Base-by-base conservation (phyloP, 495 filamentous ascomycete genomes). In the Tuber brumale region DNA sequence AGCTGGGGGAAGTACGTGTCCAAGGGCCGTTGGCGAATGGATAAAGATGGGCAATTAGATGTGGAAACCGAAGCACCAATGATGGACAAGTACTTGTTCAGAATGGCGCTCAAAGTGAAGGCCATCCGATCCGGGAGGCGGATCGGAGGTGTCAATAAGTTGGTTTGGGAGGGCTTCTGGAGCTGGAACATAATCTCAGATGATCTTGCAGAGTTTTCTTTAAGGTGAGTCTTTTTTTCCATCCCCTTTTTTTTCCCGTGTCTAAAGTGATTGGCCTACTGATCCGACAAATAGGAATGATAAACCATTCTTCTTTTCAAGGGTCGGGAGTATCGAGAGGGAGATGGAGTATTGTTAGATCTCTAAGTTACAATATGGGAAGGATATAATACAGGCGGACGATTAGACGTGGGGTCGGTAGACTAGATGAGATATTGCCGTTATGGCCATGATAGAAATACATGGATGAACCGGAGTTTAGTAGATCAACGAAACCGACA, bases 121-220 rank as follows among this genome's bases (percentile, higher is more conserved):
- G 87, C 86, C 51, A 87, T 89, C 0, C 44, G 77, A 41, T 71
- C 46, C 9, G 74, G 66, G 1, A 88, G 91, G 0, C 85, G 84
- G 23, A 85, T 85, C 75, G 81, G 84, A 9, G 85, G 83, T 8
- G 95, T 94, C 75, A 97, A 93, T 70, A 97, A 95, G 85, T 83
- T 99, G 46, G 85, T 85, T 0, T 98, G 96, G 96, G 91, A 91
- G 83, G 92, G 93, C 0, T 97, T 92, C 84, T 97, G 93, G 91
- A 94, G 90, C 84, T 96, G 95, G 79, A 96, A 97, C 81, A 87
- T 87, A 80, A 85, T 97, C 79, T 95, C 94, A 31, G 94, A 95
- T 82, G 94, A 97, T 83, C 93, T 93, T 91, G 93, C 88, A 0
- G 91, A 93, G 84, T 98, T 98, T 85, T 86, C 88, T 27, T 85